Percentiles rank a stretch among this genome's conserved stretches.
Conservation (phyloP, 1,139 yeast genomes). For the Saccharomyces hybrid region DNA sequence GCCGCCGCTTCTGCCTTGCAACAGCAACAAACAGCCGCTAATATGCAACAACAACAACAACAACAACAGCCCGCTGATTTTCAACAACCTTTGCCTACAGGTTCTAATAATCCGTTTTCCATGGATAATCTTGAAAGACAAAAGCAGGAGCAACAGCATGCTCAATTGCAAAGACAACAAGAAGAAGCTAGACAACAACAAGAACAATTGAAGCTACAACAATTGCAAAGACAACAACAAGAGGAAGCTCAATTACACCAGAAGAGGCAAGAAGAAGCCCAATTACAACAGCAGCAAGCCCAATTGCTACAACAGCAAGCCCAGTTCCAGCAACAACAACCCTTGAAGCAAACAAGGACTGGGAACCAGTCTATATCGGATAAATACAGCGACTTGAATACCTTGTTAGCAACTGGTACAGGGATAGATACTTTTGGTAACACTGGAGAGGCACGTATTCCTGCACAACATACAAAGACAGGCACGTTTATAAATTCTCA, state of each 20-base stretch:
- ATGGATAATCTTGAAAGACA: slow-evolving; percentile 27
- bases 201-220: slow-evolving; percentile 31
- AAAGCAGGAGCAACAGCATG: neutral
- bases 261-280: slow-evolving; percentile 21
- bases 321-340: slow-evolving; percentile 33
- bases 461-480: slow-evolving; percentile 83
- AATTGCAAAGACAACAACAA: slow-evolving; percentile 26
- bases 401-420: slow-evolving; percentile 75
- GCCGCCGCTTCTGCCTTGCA: slow-evolving; percentile 15
- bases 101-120: slow-evolving; percentile 86
- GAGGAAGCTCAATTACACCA: slow-evolving; percentile 1
- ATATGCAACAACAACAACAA: slow-evolving; percentile 32
- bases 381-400: slow-evolving; percentile 64
- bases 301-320: slow-evolving; percentile 20
- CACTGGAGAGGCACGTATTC: slow-evolving; percentile 78
- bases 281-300: slow-evolving; percentile 5
- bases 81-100: slow-evolving; percentile 46
- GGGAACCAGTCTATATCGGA: slow-evolving; percentile 42
- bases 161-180: slow-evolving; percentile 2
- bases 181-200: slow-evolving; percentile 14
- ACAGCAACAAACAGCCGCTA: slow-evolving; percentile 31
- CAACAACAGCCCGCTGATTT: slow-evolving; percentile 43
- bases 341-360: slow-evolving; percentile 36
- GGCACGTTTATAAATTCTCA: slow-evolving; percentile 73
- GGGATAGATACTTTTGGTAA: slow-evolving; percentile 94